Percentiles rank a stretch among this genome's conserved stretches.
These are phyloP conservation scores for Entomortierella lignicola DNA, from an alignment of 192 early-diverging fungal species.

Conservation along the genomic window DNA sequence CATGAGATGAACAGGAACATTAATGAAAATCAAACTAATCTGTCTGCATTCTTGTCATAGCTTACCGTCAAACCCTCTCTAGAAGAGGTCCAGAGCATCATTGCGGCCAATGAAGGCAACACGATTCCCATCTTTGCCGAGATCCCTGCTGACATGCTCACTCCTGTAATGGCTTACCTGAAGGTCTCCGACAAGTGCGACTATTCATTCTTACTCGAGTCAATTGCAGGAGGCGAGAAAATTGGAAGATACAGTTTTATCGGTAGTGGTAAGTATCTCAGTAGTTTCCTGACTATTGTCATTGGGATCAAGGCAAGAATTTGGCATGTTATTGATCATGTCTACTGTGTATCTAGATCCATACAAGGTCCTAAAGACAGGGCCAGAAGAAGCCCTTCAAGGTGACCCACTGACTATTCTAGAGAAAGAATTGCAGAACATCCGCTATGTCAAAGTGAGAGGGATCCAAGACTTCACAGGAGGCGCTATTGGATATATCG, in stretches of 20 bases:
- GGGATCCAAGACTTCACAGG: conserved; percentile 91
- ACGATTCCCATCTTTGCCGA: conserved; percentile 92
- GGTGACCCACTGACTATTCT: conserved; percentile 91
- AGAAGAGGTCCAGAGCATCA: conserved; percentile 73
- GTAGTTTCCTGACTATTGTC: neutral
- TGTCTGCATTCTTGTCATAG: conserved; percentile 15
- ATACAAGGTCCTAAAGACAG: conserved; percentile 85
- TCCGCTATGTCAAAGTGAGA: conserved; percentile 83
- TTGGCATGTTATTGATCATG: neutral
- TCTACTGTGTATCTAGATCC: conserved; percentile 68
- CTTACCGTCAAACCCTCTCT: conserved; percentile 72
- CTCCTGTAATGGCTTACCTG: conserved; percentile 96
- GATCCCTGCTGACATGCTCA: conserved; percentile 92
- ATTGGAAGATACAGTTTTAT: conserved; percentile 97
- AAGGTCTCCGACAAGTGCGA: conserved; percentile 81
- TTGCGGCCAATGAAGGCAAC: conserved; percentile 76
- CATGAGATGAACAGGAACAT: neutral
- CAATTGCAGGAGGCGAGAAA: conserved; percentile 92
- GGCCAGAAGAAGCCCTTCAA: conserved; percentile 71
- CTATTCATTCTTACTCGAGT: conserved; percentile 97
- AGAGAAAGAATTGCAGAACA: conserved; percentile 83
- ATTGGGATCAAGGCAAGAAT: neutral
- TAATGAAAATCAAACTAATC: neutral
- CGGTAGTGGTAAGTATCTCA: conserved; percentile 73
- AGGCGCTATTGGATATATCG: conserved; percentile 97